A percentile compares a stretch with the other conserved stretches of the same genome.
These are phyloP conservation scores for Theileria sp. DNA, from an alignment of 169 alveolate genomes.

Conservation along the genomic window DNA sequence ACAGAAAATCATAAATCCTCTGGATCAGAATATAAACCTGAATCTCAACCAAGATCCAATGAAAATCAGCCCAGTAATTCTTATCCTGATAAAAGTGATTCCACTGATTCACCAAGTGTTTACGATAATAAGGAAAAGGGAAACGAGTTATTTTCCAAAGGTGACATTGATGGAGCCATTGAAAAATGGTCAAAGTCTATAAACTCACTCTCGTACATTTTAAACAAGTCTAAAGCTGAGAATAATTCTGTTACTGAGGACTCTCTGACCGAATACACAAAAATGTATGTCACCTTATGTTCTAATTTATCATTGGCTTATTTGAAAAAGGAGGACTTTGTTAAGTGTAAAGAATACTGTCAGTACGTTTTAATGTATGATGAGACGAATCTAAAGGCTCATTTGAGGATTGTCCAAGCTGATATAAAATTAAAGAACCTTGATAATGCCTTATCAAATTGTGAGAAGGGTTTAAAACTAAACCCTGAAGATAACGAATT, in stretches of 20 bases:
- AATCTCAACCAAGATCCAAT: not conserved
- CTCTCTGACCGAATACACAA: not conserved
- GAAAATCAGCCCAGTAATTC: not conserved
- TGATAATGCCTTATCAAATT: constrained; percentile 23
- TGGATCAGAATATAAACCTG: not conserved
- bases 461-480: constrained; percentile 24
- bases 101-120: not conserved
- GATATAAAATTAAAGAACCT: constrained; percentile 33
- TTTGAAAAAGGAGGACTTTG: constrained; percentile 48
- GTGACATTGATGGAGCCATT: constrained; percentile 64
- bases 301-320: constrained; percentile 50
- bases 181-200: constrained; percentile 42
- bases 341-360: constrained; percentile 34
- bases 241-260: constrained; percentile 13
- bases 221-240: constrained; percentile 26
- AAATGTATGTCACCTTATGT: constrained; percentile 28
- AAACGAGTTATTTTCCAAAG: constrained; percentile 30
- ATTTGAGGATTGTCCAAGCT: constrained; percentile 48
- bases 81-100: not conserved
- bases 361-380: constrained; percentile 43
- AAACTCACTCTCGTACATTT: constrained; percentile 30
- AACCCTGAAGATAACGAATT: constrained; percentile 51
- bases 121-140: constrained; percentile 39
- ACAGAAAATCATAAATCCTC: not conserved
- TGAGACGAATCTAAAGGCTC: constrained; percentile 49